Percentiles rank a stretch among this genome's conserved stretches.
Conservation (phyloP, 192 early-diverging fungal species). For the Entophlyctis luteolus region DNA sequence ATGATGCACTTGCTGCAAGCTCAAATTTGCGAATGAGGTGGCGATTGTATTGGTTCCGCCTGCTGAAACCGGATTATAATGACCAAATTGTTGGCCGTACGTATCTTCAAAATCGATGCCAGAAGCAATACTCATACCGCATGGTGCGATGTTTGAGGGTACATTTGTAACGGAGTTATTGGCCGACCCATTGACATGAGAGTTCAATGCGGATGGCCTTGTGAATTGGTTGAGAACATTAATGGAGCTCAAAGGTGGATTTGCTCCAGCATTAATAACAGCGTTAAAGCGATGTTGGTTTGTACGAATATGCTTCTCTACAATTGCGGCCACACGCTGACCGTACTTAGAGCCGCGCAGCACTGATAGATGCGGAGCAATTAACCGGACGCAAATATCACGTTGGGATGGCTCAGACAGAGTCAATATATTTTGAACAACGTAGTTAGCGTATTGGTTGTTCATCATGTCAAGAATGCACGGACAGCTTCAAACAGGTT, state of each 20-base stretch:
- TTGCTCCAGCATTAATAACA: not conserved
- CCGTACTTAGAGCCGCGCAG: conserved; percentile 71
- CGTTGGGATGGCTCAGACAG: conserved; percentile 56
- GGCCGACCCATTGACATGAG: not conserved
- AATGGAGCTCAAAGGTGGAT: not conserved
- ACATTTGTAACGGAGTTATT: too few species aligned
- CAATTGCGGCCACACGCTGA: conserved; percentile 56
- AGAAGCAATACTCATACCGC: too few species aligned
- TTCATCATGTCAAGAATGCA: conserved; percentile 68
- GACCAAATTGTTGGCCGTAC: too few species aligned
- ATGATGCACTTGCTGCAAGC: too few species aligned
- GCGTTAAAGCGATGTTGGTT: conserved; percentile 29
- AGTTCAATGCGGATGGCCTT: not conserved
- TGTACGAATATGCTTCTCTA: conserved; percentile 45
- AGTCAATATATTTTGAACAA: conserved; percentile 69
- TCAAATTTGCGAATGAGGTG: too few species aligned
- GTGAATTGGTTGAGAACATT: not conserved
- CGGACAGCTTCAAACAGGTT: conserved; percentile 31
- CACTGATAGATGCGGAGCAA: conserved; percentile 64
- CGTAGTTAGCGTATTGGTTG: conserved; percentile 76
- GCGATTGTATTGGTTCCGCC: too few species aligned
- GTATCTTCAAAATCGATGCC: too few species aligned
- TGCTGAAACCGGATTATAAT: too few species aligned
- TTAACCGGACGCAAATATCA: conserved; percentile 52
- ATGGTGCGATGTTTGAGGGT: too few species aligned